These are phyloP conservation scores for Phoma sp. DNA, from an alignment of 2,329 filamentous ascomycete species.

Conservation along the genomic window DNA sequence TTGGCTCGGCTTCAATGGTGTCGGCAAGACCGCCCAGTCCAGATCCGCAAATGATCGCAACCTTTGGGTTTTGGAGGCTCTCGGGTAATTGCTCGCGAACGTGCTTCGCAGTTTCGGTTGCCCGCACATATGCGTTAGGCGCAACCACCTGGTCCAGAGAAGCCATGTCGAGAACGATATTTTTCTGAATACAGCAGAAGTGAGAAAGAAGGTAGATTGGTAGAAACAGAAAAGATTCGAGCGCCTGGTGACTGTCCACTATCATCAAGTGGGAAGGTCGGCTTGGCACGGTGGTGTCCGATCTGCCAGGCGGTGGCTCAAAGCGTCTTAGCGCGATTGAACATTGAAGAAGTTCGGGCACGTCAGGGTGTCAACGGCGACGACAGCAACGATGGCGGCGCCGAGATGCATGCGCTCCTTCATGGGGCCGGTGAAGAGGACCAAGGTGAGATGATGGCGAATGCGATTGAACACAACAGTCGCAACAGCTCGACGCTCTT, in stretches of 20 bases:
- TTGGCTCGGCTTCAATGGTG: slow-evolving; percentile 58
- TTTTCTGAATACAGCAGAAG: not conserved
- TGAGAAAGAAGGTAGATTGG: not conserved
- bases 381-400: slow-evolving; percentile 50
- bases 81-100: slow-evolving; percentile 59
- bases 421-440: slow-evolving; percentile 51
- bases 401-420: slow-evolving; percentile 54
- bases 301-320: slow-evolving; percentile 38
- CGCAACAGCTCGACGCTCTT: not conserved
- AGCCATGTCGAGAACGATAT: not conserved
- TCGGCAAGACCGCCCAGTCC: slow-evolving; percentile 67
- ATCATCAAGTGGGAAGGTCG: slow-evolving; percentile 36
- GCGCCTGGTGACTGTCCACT: slow-evolving; percentile 20
- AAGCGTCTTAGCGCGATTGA: slow-evolving; percentile 29
- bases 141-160: slow-evolving; percentile 27
- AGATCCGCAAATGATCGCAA: slow-evolving; percentile 70
- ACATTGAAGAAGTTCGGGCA: slow-evolving; percentile 29
- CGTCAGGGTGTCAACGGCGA: slow-evolving; percentile 13
- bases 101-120: slow-evolving; percentile 58
- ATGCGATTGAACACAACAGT: not conserved
- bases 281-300: slow-evolving; percentile 38
- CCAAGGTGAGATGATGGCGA: slow-evolving; percentile 43
- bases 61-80: slow-evolving; percentile 58
- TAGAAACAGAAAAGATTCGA: not conserved
- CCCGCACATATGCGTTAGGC: slow-evolving; percentile 50